Base-by-base conservation (phyloP, 202 grass and related monocot genomes). In the Digitaria exilis region DNA sequence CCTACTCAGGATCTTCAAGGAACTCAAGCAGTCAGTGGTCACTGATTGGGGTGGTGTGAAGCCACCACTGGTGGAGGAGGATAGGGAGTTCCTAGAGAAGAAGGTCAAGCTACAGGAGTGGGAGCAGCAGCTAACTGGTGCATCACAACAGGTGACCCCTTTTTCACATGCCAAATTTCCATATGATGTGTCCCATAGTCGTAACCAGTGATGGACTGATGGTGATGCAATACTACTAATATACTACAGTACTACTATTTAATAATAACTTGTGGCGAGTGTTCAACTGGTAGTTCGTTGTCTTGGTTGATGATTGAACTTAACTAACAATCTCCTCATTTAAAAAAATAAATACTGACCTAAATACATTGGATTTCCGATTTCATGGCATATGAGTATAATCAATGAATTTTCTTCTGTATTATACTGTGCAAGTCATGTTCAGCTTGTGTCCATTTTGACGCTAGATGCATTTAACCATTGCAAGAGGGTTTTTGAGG, bases 1-100 rank as follows among this genome's bases (percentile, higher is more conserved):
- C 82, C 80, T 99, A 34, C 81, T 99, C 21, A 88, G 96, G 69
- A 87, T 99, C 48, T 99, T 99, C 71, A 99, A 99, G 71, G 96
- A 99, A 86, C 77, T 96, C 34, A 99, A 96, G 89, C 96, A 94
- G 86, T 88, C 91, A 0, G 76, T 99, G 29, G 88, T 89, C 9
- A 89, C 89, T 9, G 96, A 99, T n/a, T 99, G 96, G 96, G 93
- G 81, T 13, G 96, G 89, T 14, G 85, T 91, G 28, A 92, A 85
- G 82, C 96, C 93, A 3, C 80, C 87, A 4, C 54, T 98, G 6
- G 91, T 89, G 19, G 96, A 99, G 80, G 96, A 98, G 91, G 96
- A 99, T 84, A 94, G 86, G 65, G 96, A 92, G 55, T 99, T 99
- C 80, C 82, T 96, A 66, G 91, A 92, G 60, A 94, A 76, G 62